Conservation (phyloP, 495 filamentous ascomycete genomes). For the Hypomontagnella monticulosa region DNA sequence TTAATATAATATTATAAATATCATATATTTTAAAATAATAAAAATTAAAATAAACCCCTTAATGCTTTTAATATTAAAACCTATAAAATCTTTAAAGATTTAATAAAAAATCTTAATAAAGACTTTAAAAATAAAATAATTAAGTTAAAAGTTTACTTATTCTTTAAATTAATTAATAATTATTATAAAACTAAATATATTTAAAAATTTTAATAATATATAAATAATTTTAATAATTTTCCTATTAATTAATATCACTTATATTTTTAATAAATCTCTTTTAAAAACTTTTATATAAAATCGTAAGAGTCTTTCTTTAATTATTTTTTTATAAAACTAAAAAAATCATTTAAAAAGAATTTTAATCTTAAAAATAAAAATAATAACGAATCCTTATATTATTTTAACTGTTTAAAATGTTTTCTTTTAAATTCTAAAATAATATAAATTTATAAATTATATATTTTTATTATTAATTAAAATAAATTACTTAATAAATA, state of each 20-base stretch:
- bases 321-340: not conserved
- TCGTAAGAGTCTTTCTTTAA: not conserved
- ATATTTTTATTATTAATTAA: not conserved
- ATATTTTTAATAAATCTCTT: not conserved
- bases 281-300: not conserved
- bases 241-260: slow-evolving; percentile 3
- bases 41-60: too few relatives aligned
- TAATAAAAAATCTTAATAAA: not conserved
- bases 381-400: not conserved
- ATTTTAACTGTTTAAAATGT: not conserved
- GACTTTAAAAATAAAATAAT: not conserved
- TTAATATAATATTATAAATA: not conserved
- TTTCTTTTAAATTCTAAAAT: slow-evolving; percentile 1
- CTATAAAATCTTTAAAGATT: not conserved
- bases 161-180: not conserved
- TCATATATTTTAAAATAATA: too few relatives aligned
- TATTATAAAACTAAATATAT: slow-evolving; percentile 5
- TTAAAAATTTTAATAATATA: not conserved
- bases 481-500: not conserved
- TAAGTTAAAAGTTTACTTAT: not conserved
- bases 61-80: slow-evolving; percentile 1
- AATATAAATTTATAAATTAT: not conserved
- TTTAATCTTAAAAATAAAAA: not conserved
- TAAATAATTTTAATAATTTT: not conserved
- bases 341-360: not conserved